Base-by-base conservation (phyloP, 345 rosid genomes). In the Rhizophora apiculata region DNA sequence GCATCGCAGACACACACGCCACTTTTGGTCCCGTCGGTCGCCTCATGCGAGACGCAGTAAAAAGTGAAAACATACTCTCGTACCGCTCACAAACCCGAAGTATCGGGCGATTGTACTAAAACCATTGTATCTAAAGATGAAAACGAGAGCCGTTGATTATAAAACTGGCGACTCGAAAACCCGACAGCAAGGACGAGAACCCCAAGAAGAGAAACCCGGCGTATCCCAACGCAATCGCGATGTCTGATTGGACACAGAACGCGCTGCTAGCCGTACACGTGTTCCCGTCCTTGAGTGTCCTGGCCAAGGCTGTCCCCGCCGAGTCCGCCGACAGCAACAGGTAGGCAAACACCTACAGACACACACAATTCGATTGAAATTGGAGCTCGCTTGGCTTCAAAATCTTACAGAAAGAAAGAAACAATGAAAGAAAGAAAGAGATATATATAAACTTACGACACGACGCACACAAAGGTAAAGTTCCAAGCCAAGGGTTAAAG, bases 111-210 rank as follows among this genome's bases (percentile, higher is more conserved):
- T 4, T 39, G 16, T 8, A 20, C 1, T 54, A 7, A 7, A 26
- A 22, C 56, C 24, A 19, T 22, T 24, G 24, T 24, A 24, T n/a
- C 81, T 87, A 93, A 31, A 85, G 72, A 63, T 87, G 91, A 72
- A 85, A 85, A 65, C 98, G 97, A 64, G 97, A 89, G 78, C 98
- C 98, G 72, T 81, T 85, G 77, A 94, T 82, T 51, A 94, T 76
- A 54, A 86, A 94, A 77, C 90, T 85, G 24, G 75, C 93, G 37
- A 91, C 88, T 64, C 96, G 90, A 76, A 85, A 94, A 70, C 92
- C 98, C 67, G 98, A 94, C 30, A 89, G 74, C 76, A 91, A 68
- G 22, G 88, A 84, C 52, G 97, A 91, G 32, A 88, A 71, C 67
- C 88, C 92, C 3, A 89, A 69, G 75, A 89, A 91, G 16, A 91